These are phyloP conservation scores for Naganishia randhawae DNA, from an alignment of 768 basidiomycete species.

Conservation along the genomic window DNA sequence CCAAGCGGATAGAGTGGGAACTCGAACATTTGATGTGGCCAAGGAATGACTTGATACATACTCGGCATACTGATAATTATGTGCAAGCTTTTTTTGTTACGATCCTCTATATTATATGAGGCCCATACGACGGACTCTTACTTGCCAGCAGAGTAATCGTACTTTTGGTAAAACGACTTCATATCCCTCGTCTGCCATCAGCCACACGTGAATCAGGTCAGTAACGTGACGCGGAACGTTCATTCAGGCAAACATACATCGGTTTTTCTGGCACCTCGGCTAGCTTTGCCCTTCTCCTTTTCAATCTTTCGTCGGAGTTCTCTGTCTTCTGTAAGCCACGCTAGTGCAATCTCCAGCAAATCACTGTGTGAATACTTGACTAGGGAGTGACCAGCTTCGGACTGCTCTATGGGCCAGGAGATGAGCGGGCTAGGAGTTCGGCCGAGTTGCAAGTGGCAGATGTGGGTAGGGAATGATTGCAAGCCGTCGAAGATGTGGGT, in stretches of 20 bases:
- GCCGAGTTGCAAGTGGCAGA: slow-evolving; percentile 87
- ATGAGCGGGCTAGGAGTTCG: slow-evolving; percentile 60
- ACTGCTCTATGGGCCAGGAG: slow-evolving; percentile 59
- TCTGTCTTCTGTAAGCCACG: slow-evolving; percentile 83
- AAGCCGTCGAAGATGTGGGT: slow-evolving; percentile 97
- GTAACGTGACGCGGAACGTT: background rate
- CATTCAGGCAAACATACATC: slow-evolving; percentile 38
- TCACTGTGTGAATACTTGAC: slow-evolving; percentile 42
- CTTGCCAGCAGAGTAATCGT: slow-evolving; percentile 41
- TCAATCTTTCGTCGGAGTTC: slow-evolving; percentile 53
- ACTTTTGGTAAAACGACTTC: slow-evolving; percentile 51
- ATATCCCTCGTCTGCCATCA: slow-evolving; percentile 44
- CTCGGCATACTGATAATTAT: no score
- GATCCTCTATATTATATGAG: no score
- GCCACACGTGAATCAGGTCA: background rate
- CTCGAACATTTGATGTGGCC: slow-evolving; percentile 52
- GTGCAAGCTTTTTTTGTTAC: background rate
- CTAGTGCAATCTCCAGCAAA: slow-evolving; percentile 71
- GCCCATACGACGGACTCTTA: background rate
- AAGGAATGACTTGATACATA: slow-evolving; percentile 14
- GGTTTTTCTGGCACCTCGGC: slow-evolving; percentile 39
- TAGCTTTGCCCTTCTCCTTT: slow-evolving; percentile 60
- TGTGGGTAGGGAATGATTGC: slow-evolving; percentile 83
- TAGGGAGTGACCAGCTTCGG: slow-evolving; percentile 9
- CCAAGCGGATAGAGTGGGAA: slow-evolving; percentile 71